These are phyloP conservation scores for Linderniella brevidens DNA, from an alignment of 257 asterid genomes.

Conservation along the genomic window DNA sequence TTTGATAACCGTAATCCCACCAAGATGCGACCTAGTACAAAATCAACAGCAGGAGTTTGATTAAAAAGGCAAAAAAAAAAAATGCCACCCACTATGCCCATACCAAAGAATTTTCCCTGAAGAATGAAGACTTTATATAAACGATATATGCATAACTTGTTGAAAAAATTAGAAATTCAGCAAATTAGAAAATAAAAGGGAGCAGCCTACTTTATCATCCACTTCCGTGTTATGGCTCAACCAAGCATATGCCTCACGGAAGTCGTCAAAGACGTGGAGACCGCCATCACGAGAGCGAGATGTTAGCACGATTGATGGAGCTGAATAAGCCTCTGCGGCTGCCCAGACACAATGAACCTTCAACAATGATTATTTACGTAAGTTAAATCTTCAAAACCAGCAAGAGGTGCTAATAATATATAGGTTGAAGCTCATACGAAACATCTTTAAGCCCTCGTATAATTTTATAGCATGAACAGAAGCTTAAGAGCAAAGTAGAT, in stretches of 20 bases:
- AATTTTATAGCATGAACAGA: too few species aligned
- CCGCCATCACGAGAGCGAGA: slow-evolving; percentile 64
- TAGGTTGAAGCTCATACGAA: not conserved
- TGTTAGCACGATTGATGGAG: slow-evolving; percentile 92
- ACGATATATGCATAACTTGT: not conserved
- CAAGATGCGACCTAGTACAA: slow-evolving; percentile 97
- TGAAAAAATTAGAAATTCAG: not conserved
- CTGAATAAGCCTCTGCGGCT: slow-evolving; percentile 99
- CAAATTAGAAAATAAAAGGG: slow-evolving; percentile 3
- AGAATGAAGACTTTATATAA: too few species aligned
- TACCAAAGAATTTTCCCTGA: too few species aligned
- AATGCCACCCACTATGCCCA: too few species aligned
- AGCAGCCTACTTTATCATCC: slow-evolving; percentile 72
- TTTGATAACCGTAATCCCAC: slow-evolving; percentile 99
- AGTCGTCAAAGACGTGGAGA: slow-evolving; percentile 96
- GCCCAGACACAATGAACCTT: slow-evolving; percentile 99
- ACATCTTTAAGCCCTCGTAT: too few species aligned
- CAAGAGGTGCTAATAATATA: slow-evolving; percentile 11
- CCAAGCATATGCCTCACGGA: slow-evolving; percentile 99
- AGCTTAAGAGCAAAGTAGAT: too few species aligned
- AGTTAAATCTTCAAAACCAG: slow-evolving; percentile 1
- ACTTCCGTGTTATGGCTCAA: slow-evolving; percentile 95
- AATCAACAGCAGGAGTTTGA: not conserved
- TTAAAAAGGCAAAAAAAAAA: too few species aligned
- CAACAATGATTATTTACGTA: slow-evolving; percentile 10